phyloP scores from a whole-genome alignment of 176 grass and related monocot genomes.

The Triticum aestivum region DNA sequence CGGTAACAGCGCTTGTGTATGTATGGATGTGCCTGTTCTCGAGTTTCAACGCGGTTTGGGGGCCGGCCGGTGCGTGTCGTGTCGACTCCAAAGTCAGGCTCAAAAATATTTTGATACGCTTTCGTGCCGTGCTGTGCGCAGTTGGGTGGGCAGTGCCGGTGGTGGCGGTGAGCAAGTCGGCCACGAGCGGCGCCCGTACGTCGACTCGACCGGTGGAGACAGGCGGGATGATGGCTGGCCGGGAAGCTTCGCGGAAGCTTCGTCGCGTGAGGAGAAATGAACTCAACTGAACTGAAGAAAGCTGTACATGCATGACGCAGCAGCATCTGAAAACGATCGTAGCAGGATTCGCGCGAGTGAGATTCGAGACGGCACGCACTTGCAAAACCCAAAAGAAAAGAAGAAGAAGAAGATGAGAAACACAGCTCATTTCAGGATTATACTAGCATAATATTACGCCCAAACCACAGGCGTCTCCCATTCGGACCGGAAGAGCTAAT shows the following conservation, averaged over 20 bases:
- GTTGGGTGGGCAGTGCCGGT: background rate
- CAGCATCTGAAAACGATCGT: too few species aligned
- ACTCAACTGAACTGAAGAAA: background rate
- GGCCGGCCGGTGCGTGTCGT: background rate
- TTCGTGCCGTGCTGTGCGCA: background rate
- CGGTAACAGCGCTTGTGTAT: too few species aligned
- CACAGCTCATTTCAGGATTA: too few species aligned
- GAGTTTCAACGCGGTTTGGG: slow-evolving; percentile 20
- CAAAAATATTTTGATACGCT: background rate
- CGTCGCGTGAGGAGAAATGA: background rate
- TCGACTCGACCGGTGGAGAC: background rate
- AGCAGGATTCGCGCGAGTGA: too few species aligned
- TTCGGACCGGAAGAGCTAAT: background rate
- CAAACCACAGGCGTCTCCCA: too few species aligned
- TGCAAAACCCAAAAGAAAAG: too few species aligned
- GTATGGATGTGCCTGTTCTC: too few species aligned
- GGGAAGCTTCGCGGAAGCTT: background rate
- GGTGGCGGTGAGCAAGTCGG: background rate
- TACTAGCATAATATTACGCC: too few species aligned
- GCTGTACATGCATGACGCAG: too few species aligned
- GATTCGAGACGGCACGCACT: too few species aligned
- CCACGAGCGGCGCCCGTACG: background rate
- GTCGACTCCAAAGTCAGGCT: background rate
- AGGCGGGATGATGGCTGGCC: background rate
- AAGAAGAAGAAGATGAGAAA: too few species aligned